Evolutionary conservation across 805 yeast genomes (phyloP).

Genomic region (Kluyveromyces siamensis): DNA sequence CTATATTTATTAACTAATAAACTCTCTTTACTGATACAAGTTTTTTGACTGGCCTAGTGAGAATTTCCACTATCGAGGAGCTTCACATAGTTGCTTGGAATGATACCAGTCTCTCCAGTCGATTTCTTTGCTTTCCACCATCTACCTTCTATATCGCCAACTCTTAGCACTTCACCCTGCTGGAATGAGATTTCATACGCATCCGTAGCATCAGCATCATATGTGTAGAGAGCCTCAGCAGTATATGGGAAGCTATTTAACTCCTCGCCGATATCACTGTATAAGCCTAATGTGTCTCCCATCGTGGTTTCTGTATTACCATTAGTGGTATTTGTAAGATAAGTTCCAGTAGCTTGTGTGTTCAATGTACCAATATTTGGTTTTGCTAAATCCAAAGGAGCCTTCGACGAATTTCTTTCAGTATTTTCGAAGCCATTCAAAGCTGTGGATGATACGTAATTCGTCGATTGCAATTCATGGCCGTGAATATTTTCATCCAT

Average conservation of each 20-base stretch:
- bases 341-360: conserved; percentile 12
- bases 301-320: conserved; percentile 28
- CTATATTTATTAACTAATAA: neutral
- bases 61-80: conserved; percentile 38
- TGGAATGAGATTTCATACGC: conserved; percentile 85
- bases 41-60: neutral
- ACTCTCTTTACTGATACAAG: conserved; percentile 1
- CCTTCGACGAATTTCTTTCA: conserved; percentile 13
- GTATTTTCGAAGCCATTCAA: conserved; percentile 55
- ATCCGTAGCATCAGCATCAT: conserved; percentile 86
- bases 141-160: conserved; percentile 87
- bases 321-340: conserved; percentile 19
- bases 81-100: conserved; percentile 91
- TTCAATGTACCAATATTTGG: conserved; percentile 11
- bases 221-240: conserved; percentile 80
- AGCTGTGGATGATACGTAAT: conserved; percentile 42
- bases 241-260: conserved; percentile 54
- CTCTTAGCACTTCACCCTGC: conserved; percentile 86
- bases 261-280: conserved; percentile 29
- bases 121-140: conserved; percentile 97
- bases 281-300: conserved; percentile 29
- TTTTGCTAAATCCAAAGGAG: conserved; percentile 6
- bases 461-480: conserved; percentile 12
- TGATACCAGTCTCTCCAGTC: conserved; percentile 89
- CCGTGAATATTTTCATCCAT: neutral